phyloP scores from a whole-genome alignment of 2,329 filamentous ascomycete genomes.

The Monilinia fructicola region DNA sequence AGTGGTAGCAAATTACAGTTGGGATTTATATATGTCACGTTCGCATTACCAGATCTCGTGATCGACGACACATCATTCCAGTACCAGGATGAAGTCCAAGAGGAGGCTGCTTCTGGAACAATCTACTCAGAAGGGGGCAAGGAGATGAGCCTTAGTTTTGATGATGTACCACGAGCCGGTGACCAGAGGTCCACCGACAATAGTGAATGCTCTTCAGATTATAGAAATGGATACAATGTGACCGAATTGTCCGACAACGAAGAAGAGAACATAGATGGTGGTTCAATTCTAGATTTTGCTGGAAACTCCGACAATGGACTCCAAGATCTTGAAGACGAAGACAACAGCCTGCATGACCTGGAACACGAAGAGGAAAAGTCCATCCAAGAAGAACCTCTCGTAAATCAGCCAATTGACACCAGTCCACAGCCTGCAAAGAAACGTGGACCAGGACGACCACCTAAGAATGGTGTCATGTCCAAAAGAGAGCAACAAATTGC shows the following conservation, averaged over 20 bases:
- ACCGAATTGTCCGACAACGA: slow-evolving; percentile 32
- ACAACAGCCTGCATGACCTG: slow-evolving; percentile 35
- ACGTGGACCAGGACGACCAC: slow-evolving; percentile 75
- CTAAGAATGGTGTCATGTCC: slow-evolving; percentile 81
- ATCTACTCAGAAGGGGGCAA: slow-evolving; percentile 55
- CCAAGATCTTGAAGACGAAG: slow-evolving; percentile 35
- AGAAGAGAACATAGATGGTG: slow-evolving; percentile 29
- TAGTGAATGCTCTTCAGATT: slow-evolving; percentile 26
- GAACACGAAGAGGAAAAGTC: slow-evolving; percentile 15
- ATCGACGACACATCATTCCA: slow-evolving; percentile 59
- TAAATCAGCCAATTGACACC: slow-evolving; percentile 26
- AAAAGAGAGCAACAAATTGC: slow-evolving; percentile 68
- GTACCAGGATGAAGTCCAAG: slow-evolving; percentile 47
- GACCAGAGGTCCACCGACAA: slow-evolving; percentile 45
- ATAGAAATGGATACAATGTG: slow-evolving; percentile 33
- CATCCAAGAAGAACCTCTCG: neutral
- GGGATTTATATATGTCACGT: slow-evolving; percentile 66
- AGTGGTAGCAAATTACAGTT: slow-evolving; percentile 70
- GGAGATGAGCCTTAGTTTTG: slow-evolving; percentile 73
- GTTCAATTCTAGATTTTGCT: slow-evolving; percentile 13
- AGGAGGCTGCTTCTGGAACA: slow-evolving; percentile 30
- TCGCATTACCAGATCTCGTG: slow-evolving; percentile 66
- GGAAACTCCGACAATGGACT: slow-evolving; percentile 29
- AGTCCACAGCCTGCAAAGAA: slow-evolving; percentile 41
- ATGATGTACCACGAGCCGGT: slow-evolving; percentile 58